phyloP scores from a whole-genome alignment of 2,329 filamentous ascomycete species.

The Pseudocercospora musae region DNA sequence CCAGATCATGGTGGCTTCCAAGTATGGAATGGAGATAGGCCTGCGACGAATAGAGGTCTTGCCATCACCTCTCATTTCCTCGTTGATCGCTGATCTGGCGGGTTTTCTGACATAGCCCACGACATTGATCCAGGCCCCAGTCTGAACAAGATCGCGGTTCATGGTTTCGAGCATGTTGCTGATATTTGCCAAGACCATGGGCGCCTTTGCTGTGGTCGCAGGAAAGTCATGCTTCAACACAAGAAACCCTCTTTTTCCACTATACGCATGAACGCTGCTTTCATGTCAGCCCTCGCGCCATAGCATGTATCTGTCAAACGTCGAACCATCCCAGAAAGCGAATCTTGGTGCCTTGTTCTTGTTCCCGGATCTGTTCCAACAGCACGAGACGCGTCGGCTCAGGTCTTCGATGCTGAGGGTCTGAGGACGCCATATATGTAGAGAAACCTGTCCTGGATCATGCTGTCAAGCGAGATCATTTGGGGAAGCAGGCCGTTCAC shows the following conservation, averaged over 20 bases:
- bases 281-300: constrained; percentile 6
- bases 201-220: constrained; percentile 28
- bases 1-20: constrained; percentile 79
- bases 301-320: neutral
- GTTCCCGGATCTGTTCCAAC: constrained; percentile 42
- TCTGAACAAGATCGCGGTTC: constrained; percentile 59
- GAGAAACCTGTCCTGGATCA: neutral
- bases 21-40: constrained; percentile 28
- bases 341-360: constrained; percentile 66
- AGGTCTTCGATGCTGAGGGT: constrained; percentile 40
- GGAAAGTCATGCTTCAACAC: constrained; percentile 67
- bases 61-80: constrained; percentile 53
- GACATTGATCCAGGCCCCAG: constrained; percentile 87
- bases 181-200: constrained; percentile 64
- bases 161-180: constrained; percentile 66
- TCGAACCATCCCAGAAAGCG: constrained; percentile 88
- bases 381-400: constrained; percentile 55
- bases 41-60: neutral
- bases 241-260: constrained; percentile 57
- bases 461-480: neutral
- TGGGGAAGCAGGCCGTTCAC: neutral
- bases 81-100: constrained; percentile 57
- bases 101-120: constrained; percentile 63
- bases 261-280: constrained; percentile 58
- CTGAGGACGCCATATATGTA: constrained; percentile 10